Percentiles rank a stretch among this genome's conserved stretches.
These are phyloP conservation scores for Chlamydomonas asymmetrica DNA, from an alignment of 139 green algal species.

Conservation along the genomic window DNA sequence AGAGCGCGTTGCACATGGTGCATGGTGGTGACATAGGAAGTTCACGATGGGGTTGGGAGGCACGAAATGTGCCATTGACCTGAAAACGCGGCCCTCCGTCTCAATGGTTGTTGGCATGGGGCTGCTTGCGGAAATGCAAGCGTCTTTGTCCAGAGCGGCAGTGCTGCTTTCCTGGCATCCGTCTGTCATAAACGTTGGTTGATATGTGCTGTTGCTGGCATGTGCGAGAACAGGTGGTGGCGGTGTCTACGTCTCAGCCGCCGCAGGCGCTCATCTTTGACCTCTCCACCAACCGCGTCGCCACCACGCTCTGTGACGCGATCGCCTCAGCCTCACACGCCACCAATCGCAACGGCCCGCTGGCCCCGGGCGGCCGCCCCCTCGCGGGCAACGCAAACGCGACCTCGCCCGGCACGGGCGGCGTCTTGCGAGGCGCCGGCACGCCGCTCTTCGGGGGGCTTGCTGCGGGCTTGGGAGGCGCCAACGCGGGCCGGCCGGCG, in stretches of 20 bases:
- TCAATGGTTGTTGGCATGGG: too few relatives aligned
- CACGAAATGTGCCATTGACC: too few relatives aligned
- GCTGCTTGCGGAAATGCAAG: too few relatives aligned
- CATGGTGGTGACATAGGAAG: not conserved
- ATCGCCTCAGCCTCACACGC: not conserved
- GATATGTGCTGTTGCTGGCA: not conserved
- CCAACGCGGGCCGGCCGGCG: not conserved
- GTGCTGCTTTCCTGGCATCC: too few relatives aligned
- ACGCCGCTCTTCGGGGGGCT: not conserved
- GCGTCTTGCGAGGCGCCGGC: not conserved
- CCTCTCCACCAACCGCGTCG: too few relatives aligned
- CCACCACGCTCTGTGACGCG: too few relatives aligned
- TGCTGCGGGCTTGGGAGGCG: not conserved
- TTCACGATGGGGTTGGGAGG: not conserved
- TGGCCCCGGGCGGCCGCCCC: not conserved
- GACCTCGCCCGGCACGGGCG: not conserved
- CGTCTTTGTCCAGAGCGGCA: too few relatives aligned
- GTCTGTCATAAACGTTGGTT: too few relatives aligned
- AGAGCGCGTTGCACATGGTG: too few relatives aligned
- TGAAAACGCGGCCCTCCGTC: too few relatives aligned
- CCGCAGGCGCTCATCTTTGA: conserved; percentile 38
- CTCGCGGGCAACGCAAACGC: not conserved
- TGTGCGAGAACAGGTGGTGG: conserved; percentile 20
- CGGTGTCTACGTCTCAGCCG: conserved; percentile 1
- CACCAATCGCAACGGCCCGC: not conserved